Evolutionary conservation across 495 filamentous ascomycete species (phyloP), one percentile per base, ranked within the genome.

Genomic region (Hyphodiscus hymeniophilus): DNA sequence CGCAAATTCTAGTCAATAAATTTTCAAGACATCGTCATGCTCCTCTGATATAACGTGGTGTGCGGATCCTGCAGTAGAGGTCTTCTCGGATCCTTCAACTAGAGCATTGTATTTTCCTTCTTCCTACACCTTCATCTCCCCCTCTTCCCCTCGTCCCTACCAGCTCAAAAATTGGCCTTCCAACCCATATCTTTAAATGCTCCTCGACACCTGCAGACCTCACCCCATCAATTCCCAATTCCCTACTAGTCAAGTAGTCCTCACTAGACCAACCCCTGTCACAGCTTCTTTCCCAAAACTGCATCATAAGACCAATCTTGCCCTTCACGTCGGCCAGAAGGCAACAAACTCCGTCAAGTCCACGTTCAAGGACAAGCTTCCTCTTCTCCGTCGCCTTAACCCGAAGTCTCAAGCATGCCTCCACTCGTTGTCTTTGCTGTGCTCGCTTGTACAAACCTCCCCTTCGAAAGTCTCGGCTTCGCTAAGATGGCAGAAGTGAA

Each of bases 271-370:
- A 69, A 42, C 63, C 65, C 52, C 55, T 52, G 13, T 60, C 58
- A 17, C 55, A 38, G 2, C 15, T 38, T 48, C 60, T 57, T 3
- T 62, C 63, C 61, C 63, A 66, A 44, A 58, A 69, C 58, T 64
- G 52, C 56, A 66, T 64, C 63, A 68, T 68, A n/a, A 56, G 38
- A 7, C 62, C 66, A 53, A 68, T 63, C 60, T 67, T 63, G 11
- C 55, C 0, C 50, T 62, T 61, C 62, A 67, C 17, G 52, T 35
- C 18, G 66, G 64, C 61, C 65, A 69, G 13, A 69, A 7, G 20
- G 38, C 36, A n/a, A 63, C 30, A 42, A 50, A 72, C 13, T 55
- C 57, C 30, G 57, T 23, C 18, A 52, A n/a, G 21, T 15, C 15
- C n/a, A 50, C 43, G 28, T 58, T 42, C 5, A 66, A 34, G 52